Percentiles rank a stretch among this genome's conserved stretches.
Evolutionary conservation across 2,329 filamentous ascomycete genomes (phyloP).

Genomic region (Cordyceps pruinosa): DNA sequence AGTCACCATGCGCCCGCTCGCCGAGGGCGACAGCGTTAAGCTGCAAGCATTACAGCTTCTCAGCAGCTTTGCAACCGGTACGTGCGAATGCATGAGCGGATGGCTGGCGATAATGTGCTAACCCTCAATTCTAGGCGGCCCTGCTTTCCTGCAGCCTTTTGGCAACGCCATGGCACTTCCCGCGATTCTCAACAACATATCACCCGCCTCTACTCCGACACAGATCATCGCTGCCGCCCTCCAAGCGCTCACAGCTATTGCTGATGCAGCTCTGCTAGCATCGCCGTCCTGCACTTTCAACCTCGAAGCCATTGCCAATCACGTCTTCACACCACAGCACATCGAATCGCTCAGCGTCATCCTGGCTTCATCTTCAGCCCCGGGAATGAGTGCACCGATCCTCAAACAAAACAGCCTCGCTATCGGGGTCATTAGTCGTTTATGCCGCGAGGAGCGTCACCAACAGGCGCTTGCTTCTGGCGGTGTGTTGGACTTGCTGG

Average conservation of each 20-base stretch:
- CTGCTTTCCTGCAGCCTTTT: slow-evolving; percentile 69
- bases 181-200: slow-evolving; percentile 63
- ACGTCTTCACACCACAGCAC: slow-evolving; percentile 56
- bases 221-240: slow-evolving; percentile 68
- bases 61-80: slow-evolving; percentile 78
- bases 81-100: slow-evolving; percentile 17
- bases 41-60: slow-evolving; percentile 81
- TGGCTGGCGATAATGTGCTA: not conserved
- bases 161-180: slow-evolving; percentile 61
- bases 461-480: slow-evolving; percentile 64
- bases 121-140: slow-evolving; percentile 53
- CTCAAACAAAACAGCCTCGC: slow-evolving; percentile 58
- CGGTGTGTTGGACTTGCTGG: slow-evolving; percentile 72
- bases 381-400: slow-evolving; percentile 41
- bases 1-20: slow-evolving; percentile 33
- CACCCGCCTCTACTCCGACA: slow-evolving; percentile 55
- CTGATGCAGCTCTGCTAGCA: slow-evolving; percentile 55
- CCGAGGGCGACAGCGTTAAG: slow-evolving; percentile 59
- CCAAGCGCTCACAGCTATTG: slow-evolving; percentile 64
- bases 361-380: slow-evolving; percentile 42
- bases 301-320: slow-evolving; percentile 49
- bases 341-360: slow-evolving; percentile 59
- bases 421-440: slow-evolving; percentile 45
- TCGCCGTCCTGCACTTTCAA: slow-evolving; percentile 42
- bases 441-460: slow-evolving; percentile 64